phyloP scores from a whole-genome alignment of 2,329 filamentous ascomycete species.

The Dactylellina parvicollis region DNA sequence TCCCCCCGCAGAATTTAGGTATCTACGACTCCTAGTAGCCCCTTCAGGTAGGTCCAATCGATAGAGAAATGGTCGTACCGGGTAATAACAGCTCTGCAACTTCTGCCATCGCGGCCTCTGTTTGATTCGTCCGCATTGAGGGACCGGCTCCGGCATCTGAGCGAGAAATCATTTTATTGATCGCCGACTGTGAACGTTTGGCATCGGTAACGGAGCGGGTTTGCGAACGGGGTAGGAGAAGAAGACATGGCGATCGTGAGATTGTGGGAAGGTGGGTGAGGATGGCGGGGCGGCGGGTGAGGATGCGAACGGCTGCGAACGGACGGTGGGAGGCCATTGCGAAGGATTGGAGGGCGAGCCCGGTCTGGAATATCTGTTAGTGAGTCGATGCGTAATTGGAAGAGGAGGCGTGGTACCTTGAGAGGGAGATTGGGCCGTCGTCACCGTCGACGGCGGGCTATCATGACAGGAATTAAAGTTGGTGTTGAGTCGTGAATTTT shows the following conservation, averaged over 20 bases:
- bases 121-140: slow-evolving; percentile 23
- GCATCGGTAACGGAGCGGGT: slow-evolving; percentile 2
- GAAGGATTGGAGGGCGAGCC: background rate
- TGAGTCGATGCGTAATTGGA: background rate
- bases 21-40: background rate
- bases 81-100: slow-evolving; percentile 29
- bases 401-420: background rate
- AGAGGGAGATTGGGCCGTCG: slow-evolving; percentile 3
- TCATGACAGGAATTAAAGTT: slow-evolving; percentile 7
- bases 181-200: background rate
- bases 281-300: slow-evolving; percentile 26
- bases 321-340: slow-evolving; percentile 31
- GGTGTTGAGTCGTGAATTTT: slow-evolving; percentile 16
- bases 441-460: slow-evolving; percentile 34
- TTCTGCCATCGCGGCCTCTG: slow-evolving; percentile 16
- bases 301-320: slow-evolving; percentile 9
- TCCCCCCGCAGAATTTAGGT: too few species aligned
- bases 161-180: background rate
- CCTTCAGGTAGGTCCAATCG: background rate
- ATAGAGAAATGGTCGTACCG: slow-evolving; percentile 1
- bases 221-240: background rate
- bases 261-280: slow-evolving; percentile 6
- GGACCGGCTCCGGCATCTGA: background rate
- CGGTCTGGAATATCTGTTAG: slow-evolving; percentile 1
- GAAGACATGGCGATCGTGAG: slow-evolving; percentile 8